Evolutionary conservation across 2,329 filamentous ascomycete species (phyloP).

Genomic region (Arthrobotrys megalospora): DNA sequence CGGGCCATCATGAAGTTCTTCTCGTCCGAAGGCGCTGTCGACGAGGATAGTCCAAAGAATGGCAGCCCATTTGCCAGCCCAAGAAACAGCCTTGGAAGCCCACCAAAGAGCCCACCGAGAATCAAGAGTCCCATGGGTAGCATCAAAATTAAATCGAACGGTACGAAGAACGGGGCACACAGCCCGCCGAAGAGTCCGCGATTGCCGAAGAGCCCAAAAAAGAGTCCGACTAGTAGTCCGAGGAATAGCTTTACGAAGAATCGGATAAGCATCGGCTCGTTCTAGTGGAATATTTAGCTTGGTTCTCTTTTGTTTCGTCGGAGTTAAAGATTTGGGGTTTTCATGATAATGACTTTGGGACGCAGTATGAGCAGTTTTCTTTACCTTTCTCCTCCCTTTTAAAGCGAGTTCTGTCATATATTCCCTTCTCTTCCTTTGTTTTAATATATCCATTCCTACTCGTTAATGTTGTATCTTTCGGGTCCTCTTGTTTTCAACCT

Average conservation of each 20-base stretch:
- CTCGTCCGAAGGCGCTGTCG: constrained; percentile 52
- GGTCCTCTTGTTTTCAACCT: neutral
- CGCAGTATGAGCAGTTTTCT: neutral
- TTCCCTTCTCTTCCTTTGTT: constrained; percentile 14
- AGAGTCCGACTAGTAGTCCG: constrained; percentile 42
- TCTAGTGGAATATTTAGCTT: constrained; percentile 10
- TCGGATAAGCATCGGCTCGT: constrained; percentile 50
- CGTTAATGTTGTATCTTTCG: neutral
- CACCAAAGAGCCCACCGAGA: constrained; percentile 57
- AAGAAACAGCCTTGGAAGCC: constrained; percentile 51
- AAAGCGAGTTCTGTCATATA: constrained; percentile 10
- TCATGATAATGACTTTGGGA: neutral
- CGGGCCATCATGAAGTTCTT: constrained; percentile 87
- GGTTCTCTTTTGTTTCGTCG: constrained; percentile 12
- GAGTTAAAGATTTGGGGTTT: constrained; percentile 1
- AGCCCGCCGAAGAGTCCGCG: constrained; percentile 47
- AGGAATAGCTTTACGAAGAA: constrained; percentile 50
- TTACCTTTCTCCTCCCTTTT: constrained; percentile 6
- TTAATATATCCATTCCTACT: constrained; percentile 14
- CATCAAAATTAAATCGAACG: constrained; percentile 35
- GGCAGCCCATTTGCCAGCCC: constrained; percentile 53
- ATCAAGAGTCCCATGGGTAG: constrained; percentile 59
- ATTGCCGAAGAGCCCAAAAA: constrained; percentile 41
- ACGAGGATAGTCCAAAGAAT: constrained; percentile 40
- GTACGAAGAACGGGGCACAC: constrained; percentile 23